Percentiles rank a stretch among this genome's conserved stretches.
Evolutionary conservation across 768 basidiomycete genomes (phyloP).

Genomic region (Grammothele lineata): DNA sequence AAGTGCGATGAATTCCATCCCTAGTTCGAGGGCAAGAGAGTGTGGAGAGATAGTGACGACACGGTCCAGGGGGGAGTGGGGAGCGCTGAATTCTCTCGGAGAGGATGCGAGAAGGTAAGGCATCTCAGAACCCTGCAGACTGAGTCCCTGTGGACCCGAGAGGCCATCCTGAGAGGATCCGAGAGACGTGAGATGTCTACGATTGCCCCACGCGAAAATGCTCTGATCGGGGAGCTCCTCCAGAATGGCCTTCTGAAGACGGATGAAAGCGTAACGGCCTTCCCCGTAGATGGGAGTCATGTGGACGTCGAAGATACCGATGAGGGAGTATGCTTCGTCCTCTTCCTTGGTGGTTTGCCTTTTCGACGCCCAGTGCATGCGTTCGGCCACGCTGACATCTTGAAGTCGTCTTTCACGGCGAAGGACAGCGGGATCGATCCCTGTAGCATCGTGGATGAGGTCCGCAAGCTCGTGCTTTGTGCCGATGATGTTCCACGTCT

Average conservation of each 20-base stretch:
- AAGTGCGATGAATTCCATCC: no score
- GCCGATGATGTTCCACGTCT: background rate
- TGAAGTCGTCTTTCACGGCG: background rate
- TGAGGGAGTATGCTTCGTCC: constrained; percentile 3
- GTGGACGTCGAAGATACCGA: constrained; percentile 2
- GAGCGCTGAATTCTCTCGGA: no score
- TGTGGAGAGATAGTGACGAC: no score
- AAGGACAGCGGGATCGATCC: background rate
- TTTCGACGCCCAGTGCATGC: constrained; percentile 2
- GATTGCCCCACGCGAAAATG: background rate
- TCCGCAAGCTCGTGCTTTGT: background rate
- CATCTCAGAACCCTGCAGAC: no score
- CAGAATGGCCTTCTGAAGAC: background rate
- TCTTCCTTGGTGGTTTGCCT: background rate
- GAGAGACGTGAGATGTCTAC: no score
- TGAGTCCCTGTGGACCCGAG: no score
- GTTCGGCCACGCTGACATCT: constrained; percentile 1
- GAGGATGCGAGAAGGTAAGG: no score
- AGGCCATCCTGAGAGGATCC: no score
- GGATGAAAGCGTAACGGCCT: background rate
- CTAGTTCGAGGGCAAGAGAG: no score
- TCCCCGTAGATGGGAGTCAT: background rate
- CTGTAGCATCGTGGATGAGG: background rate
- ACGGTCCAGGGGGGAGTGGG: no score
- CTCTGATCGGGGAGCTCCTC: background rate